These are phyloP conservation scores for Vitis rupestris DNA, from an alignment of 164 flowering plant species.

Conservation along the genomic window DNA sequence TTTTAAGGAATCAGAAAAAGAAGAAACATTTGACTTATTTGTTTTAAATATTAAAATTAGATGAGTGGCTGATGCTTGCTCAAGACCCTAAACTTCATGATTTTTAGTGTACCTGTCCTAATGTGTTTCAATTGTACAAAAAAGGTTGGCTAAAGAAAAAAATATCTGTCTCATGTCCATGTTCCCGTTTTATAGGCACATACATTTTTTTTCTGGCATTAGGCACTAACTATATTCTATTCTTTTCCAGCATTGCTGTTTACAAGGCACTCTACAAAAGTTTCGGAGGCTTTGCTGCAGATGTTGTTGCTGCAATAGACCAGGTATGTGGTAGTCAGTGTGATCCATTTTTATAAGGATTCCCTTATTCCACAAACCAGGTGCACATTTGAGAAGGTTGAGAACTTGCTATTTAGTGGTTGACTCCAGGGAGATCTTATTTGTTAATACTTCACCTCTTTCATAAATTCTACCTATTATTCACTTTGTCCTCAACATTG, in stretches of 20 bases:
- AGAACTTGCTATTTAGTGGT: background rate
- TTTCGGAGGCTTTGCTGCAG: constrained; percentile 99
- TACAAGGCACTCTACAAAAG: constrained; percentile 96
- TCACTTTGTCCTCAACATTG: too few species aligned
- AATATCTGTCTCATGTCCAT: background rate
- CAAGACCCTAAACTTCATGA: too few species aligned
- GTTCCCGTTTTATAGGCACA: background rate
- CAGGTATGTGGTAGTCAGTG: constrained; percentile 58
- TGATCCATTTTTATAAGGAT: background rate
- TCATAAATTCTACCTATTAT: too few species aligned
- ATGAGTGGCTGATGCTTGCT: too few species aligned
- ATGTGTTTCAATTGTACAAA: too few species aligned
- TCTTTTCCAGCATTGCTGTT: constrained; percentile 71
- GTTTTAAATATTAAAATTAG: too few species aligned
- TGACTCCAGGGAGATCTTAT: background rate
- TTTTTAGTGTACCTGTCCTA: too few species aligned
- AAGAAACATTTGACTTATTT: too few species aligned
- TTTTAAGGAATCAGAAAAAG: too few species aligned
- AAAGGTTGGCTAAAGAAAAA: too few species aligned
- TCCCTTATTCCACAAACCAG: background rate
- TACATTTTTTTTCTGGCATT: background rate
- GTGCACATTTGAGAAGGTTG: background rate
- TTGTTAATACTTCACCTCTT: background rate
- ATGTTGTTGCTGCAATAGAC: constrained; percentile 98
- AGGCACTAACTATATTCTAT: background rate